These are phyloP conservation scores for Gossypium schwendimanii DNA, from an alignment of 441 rosid genomes.

Conservation along the genomic window DNA sequence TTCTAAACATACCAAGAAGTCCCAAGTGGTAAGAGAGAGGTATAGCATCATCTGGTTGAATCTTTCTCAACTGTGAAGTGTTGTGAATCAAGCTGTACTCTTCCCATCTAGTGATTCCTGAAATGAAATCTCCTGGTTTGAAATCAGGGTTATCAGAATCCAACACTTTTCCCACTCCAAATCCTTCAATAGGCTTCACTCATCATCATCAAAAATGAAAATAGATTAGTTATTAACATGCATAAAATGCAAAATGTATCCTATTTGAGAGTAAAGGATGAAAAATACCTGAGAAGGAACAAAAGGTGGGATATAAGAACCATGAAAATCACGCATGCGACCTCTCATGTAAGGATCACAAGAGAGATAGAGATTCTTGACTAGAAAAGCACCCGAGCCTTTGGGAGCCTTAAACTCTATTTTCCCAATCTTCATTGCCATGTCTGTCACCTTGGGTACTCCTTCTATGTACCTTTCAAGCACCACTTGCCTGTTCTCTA, in stretches of 20 bases:
- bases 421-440: slow-evolving; percentile 30
- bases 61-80: slow-evolving; percentile 42
- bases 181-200: slow-evolving; percentile 59
- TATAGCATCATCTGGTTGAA: slow-evolving; percentile 35
- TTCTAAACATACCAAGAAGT: slow-evolving; percentile 48
- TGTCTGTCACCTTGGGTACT: slow-evolving; percentile 37
- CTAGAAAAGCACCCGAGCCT: slow-evolving; percentile 34
- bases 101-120: slow-evolving; percentile 68
- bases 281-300: slow-evolving; percentile 51
- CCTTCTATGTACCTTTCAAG: slow-evolving; percentile 38
- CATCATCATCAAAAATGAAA: background rate
- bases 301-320: slow-evolving; percentile 52
- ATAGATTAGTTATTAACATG: background rate
- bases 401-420: slow-evolving; percentile 30
- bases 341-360: slow-evolving; percentile 66
- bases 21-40: slow-evolving; percentile 81
- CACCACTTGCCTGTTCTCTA: slow-evolving; percentile 44
- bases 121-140: slow-evolving; percentile 51
- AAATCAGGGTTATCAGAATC: slow-evolving; percentile 52
- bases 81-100: slow-evolving; percentile 56
- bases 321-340: slow-evolving; percentile 36
- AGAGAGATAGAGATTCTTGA: slow-evolving; percentile 59
- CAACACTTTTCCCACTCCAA: slow-evolving; percentile 59
- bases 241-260: background rate
- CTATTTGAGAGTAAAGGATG: background rate